Conservation (phyloP, 257 asterid genomes). For the Lantana camara region DNA sequence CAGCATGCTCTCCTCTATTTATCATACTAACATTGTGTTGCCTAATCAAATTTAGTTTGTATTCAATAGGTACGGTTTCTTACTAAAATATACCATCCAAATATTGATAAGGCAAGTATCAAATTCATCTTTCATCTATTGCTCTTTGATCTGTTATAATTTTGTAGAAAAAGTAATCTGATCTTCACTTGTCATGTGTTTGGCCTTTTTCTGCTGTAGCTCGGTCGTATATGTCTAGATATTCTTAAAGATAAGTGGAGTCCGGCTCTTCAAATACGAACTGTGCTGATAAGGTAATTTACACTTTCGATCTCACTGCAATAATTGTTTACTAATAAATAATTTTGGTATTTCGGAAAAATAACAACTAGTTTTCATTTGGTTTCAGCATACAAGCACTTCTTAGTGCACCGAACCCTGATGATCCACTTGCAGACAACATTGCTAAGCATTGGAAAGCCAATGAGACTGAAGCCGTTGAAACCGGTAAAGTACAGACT, state of each 20-base stretch:
- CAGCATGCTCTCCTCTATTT: too few species aligned
- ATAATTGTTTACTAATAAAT: too few species aligned
- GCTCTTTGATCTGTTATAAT: too few species aligned
- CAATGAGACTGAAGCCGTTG: constrained; percentile 97
- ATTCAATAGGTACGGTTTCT: constrained; percentile 83
- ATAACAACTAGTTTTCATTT: too few species aligned
- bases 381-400: constrained; percentile 97
- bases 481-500: too few species aligned
- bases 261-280: constrained; percentile 93
- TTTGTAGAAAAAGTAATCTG: too few species aligned
- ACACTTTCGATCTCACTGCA: not conserved
- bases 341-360: too few species aligned
- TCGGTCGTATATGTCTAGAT: constrained; percentile 90
- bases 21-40: too few species aligned
- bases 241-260: constrained; percentile 95
- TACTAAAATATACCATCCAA: constrained; percentile 90
- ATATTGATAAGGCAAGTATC: constrained; percentile 84
- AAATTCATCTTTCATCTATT: too few species aligned
- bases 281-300: constrained; percentile 78
- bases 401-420: constrained; percentile 97
- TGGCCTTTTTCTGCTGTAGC: constrained; percentile 47
- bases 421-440: constrained; percentile 98
- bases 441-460: constrained; percentile 99
- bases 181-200: too few species aligned
- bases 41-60: too few species aligned